Evolutionary conservation across 768 basidiomycete genomes (phyloP).

Genomic region (Mycena leptocephala): DNA sequence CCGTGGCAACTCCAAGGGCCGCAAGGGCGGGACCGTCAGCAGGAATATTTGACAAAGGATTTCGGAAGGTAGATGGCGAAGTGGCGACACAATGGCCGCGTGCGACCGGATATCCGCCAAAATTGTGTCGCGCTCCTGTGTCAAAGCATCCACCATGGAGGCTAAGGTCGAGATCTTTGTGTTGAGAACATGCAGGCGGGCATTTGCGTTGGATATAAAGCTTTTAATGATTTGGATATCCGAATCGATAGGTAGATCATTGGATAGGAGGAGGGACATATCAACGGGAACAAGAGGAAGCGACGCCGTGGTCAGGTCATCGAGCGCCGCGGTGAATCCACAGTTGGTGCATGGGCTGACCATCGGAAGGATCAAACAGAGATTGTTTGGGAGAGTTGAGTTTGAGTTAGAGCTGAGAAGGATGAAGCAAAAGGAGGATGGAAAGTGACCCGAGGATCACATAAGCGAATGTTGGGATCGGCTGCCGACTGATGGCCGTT

Average conservation of each 20-base stretch:
- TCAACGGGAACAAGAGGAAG: too few species aligned
- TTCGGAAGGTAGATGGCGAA: background rate
- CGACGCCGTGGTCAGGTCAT: too few species aligned
- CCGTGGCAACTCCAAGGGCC: background rate
- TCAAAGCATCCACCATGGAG: background rate
- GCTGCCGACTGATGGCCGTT: too few species aligned
- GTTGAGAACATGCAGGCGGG: background rate
- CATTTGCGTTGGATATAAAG: background rate
- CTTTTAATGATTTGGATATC: background rate
- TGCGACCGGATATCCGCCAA: background rate
- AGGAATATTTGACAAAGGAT: background rate
- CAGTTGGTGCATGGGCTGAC: too few species aligned
- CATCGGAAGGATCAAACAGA: too few species aligned
- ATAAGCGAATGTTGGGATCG: too few species aligned
- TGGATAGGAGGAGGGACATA: background rate
- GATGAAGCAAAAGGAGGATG: too few species aligned
- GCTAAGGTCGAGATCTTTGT: background rate
- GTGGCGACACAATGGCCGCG: background rate
- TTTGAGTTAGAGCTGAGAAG: too few species aligned
- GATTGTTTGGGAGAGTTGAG: too few species aligned
- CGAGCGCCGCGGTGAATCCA: too few species aligned
- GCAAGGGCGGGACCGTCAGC: background rate
- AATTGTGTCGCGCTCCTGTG: background rate
- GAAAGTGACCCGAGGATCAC: too few species aligned
- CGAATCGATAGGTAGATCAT: background rate